Evolutionary conservation across 495 filamentous ascomycete species (phyloP), one percentile per base, ranked within the genome.

Genomic region (Bombardia bombarda): DNA sequence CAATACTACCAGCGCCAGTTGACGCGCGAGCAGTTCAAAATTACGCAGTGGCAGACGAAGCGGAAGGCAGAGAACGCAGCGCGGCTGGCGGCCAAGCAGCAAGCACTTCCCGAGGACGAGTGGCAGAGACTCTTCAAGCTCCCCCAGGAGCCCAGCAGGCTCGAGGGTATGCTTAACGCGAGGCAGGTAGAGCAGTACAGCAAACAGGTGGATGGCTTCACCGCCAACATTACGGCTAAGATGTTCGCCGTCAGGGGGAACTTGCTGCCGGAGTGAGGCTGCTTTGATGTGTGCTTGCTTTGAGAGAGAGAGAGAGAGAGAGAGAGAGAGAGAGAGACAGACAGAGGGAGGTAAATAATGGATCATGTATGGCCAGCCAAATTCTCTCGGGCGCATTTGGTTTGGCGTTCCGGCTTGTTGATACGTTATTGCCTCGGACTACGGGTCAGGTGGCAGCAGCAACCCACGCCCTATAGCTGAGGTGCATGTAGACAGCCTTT

Each of bases 111-210:
- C 14, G 92, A 98, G 70, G 90, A 96, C 56, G 93, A 98, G 68
- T 98, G 92, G 92, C 85, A 90, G 68, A 83, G 87, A 56, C 69
- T 97, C 53, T 98, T 96, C 77, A 98, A 98, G 77, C 76, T 97
- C 38, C 92, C 92, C 16, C 77, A 84, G 63, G 92, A 98, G 69
- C 92, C 92, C 40, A 89, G 83, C 62, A 74, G 93, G 45, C 68
- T 98, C 50, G 92, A 97, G 69, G 83, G 79, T 45, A 82, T 98
- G 74, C 70, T 98, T 56, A 95, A 95, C 60, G 86, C 84, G 40
- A 77, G 86, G 57, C 92, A 98, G 67, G 90, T 97, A 20, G 92
- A 98, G 65, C 93, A 97, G 73, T 98, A 97, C 69, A 85, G 89
- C 46, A 83, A 87, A 69, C 90, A 96, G 72, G 81, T 97, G 39